Base-by-base conservation (phyloP, 2,329 filamentous ascomycete species). In the Akanthomyces lecanii region DNA sequence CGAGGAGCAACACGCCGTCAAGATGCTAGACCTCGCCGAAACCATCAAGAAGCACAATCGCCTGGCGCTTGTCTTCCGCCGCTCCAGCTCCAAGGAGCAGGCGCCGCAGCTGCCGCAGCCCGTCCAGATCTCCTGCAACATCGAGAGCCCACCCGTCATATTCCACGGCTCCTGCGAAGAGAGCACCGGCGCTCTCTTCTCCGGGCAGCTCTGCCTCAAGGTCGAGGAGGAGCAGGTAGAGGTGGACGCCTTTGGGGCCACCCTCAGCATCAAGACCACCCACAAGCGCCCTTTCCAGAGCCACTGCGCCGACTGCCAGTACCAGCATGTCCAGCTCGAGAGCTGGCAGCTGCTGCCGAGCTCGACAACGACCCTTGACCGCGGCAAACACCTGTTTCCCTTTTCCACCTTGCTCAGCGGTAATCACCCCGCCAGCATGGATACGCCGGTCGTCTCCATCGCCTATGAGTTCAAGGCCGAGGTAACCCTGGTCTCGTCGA, bases 361-460 rank as follows among this genome's bases (percentile, higher is more conserved):
- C 77, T 96, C 63, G 83, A 82, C 21, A 79, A 81, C 51, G 81
- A 76, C 81, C 21, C 74, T 88, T 61, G 72, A 73, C 64, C 81
- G 79, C 71, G 85, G 85, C 76, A 74, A 72, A 72, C 92, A 97
- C 74, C 82, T 86, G 53, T 96, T 93, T 73, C 94, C 95, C 56
- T 97, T 97, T 76, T 96, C 92, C 69, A 89, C 92, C 68, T 82
- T 97, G 57, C 84, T 99, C 50, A 86, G 88, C 2, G 95, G 95
- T 21, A 84, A 94, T 71, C 83, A 97, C n/a, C 93, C 94, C 3
- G 90, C 92, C 2, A 90, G 87, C 48, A 91, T 90, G 70, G 87
- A 93, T 71, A 89, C 89, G 60, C 79, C 85, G 8, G 77, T 97
- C 56, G 84, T 89, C n/a, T 82, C 82, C 63, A 87, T 98, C 66